These are phyloP conservation scores for Mucor indicus DNA, from an alignment of 371 early-diverging fungal genomes.

Conservation along the genomic window DNA sequence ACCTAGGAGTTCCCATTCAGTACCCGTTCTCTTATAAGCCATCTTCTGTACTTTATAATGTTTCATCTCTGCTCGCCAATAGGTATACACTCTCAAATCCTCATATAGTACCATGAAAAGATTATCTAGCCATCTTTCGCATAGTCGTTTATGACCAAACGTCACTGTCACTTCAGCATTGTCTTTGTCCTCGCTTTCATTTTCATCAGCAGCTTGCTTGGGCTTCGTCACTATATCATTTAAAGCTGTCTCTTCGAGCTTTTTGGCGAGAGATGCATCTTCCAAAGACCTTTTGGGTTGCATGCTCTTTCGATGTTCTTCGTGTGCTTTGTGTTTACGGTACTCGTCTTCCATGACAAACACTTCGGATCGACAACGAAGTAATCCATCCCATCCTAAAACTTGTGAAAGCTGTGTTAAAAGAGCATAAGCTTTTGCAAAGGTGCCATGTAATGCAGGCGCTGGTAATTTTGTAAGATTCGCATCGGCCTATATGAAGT, in stretches of 20 bases:
- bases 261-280: no score
- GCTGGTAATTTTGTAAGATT: constrained; percentile 80
- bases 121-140: constrained; percentile 97
- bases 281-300: no score
- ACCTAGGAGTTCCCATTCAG: constrained; percentile 95
- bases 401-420: constrained; percentile 76
- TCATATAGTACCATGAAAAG: constrained; percentile 95
- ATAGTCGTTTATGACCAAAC: constrained; percentile 57
- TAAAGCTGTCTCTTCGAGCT: no score
- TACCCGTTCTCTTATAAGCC: constrained; percentile 83
- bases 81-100: constrained; percentile 93
- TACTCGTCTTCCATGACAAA: constrained; percentile 99
- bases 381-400: constrained; percentile 94
- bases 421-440: constrained; percentile 81
- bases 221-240: no score
- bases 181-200: constrained; percentile 20
- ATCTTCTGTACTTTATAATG: constrained; percentile 67
- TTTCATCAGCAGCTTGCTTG: no score
- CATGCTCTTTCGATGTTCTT: constrained; percentile 36
- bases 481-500: constrained; percentile 39
- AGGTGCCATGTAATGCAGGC: constrained; percentile 87
- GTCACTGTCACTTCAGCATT: constrained; percentile 6
- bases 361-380: constrained; percentile 77
- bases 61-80: constrained; percentile 71
- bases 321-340: constrained; percentile 67